Percentiles rank a stretch among this genome's conserved stretches.
Evolutionary conservation across 2,329 filamentous ascomycete species (phyloP).

Genomic region (Paraconiothyrium brasiliense): DNA sequence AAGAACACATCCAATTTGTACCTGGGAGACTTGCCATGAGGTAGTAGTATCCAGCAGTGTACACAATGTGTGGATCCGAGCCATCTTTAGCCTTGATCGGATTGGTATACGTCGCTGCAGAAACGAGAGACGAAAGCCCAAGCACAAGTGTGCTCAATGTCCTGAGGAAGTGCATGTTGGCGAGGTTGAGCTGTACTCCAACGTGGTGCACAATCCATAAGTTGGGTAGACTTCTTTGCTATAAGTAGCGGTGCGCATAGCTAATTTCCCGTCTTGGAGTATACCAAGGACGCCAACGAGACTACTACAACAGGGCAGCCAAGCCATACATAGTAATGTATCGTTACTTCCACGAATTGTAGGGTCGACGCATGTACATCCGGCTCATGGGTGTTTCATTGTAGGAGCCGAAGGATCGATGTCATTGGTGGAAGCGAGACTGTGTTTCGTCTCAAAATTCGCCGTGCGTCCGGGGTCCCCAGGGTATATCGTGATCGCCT

Average conservation of each 20-base stretch:
- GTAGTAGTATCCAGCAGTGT: conserved; percentile 65
- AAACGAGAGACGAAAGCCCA: conserved; percentile 32
- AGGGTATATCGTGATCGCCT: neutral
- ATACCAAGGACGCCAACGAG: neutral
- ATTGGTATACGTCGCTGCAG: conserved; percentile 59
- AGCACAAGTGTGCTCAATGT: conserved; percentile 24
- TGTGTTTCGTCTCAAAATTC: neutral
- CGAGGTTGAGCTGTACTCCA: neutral
- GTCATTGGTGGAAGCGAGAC: conserved; percentile 8
- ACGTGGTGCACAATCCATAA: neutral
- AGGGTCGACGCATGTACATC: neutral
- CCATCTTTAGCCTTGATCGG: conserved; percentile 62
- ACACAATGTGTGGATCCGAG: conserved; percentile 64
- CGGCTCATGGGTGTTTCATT: conserved; percentile 1
- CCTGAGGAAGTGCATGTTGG: conserved; percentile 28
- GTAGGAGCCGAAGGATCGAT: neutral
- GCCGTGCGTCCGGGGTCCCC: neutral
- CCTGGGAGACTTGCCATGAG: conserved; percentile 47
- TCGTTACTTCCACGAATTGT: conserved; percentile 8
- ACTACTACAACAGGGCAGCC: neutral
- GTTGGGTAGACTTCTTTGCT: neutral
- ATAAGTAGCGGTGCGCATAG: neutral
- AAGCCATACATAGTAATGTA: neutral
- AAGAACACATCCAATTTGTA: no score
- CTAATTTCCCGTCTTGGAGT: conserved; percentile 4